A percentile compares a stretch with the other conserved stretches of the same genome.
phyloP scores from a whole-genome alignment of 352 stramenopile species.

The Pythium aristosporum region DNA sequence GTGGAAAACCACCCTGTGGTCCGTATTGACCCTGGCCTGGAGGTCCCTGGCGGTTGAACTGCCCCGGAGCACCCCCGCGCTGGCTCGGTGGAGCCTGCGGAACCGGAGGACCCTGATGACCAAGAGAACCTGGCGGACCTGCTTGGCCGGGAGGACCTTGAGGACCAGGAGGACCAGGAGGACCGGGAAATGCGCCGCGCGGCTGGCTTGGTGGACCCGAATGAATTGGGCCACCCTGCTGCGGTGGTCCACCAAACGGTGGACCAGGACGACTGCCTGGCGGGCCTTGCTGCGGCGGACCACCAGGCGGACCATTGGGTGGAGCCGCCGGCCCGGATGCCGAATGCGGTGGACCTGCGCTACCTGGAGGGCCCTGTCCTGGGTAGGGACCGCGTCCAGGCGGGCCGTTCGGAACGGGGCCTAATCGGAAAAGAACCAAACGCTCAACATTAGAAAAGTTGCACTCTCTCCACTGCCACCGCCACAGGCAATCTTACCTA shows the following conservation, averaged over 20 bases:
- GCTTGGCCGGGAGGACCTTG: conserved; percentile 1
- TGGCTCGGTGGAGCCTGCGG: conserved; percentile 6
- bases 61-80: conserved; percentile 11
- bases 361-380: conserved; percentile 22
- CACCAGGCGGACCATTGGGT: conserved; percentile 20
- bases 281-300: conserved; percentile 20
- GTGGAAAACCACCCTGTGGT: conserved; percentile 9
- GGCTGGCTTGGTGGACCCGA: conserved; percentile 14
- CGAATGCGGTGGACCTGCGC: conserved; percentile 6
- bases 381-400: conserved; percentile 28
- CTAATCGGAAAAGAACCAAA: conserved; percentile 2
- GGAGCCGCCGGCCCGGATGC: conserved; percentile 19
- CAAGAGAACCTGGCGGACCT: conserved; percentile 7
- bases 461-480: background rate
- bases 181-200: conserved; percentile 16
- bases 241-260: conserved; percentile 26
- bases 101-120: conserved; percentile 10
- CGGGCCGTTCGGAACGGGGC: conserved; percentile 15
- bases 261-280: conserved; percentile 22
- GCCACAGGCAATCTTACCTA: conserved; percentile 16
- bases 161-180: conserved; percentile 12
- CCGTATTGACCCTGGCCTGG: conserved; percentile 10
- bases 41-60: conserved; percentile 16
- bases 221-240: conserved; percentile 11
- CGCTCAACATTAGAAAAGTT: background rate